phyloP scores from a whole-genome alignment of 208 protist genomes.

The Leishmania tropica region DNA sequence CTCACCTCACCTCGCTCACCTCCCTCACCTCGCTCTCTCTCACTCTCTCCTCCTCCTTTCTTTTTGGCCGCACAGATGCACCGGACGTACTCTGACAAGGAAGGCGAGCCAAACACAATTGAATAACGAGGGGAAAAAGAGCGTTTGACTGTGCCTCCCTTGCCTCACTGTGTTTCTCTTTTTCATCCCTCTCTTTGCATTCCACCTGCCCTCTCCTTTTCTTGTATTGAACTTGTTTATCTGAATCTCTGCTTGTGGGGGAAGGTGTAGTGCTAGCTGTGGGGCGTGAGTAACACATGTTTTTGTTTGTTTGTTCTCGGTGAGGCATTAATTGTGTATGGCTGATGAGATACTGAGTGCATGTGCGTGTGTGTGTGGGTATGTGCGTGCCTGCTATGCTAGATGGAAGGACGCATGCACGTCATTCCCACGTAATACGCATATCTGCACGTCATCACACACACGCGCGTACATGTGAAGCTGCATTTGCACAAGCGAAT shows the following conservation, averaged over 20 bases:
- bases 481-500: not conserved
- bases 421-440: not conserved
- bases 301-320: not conserved
- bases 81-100: not conserved
- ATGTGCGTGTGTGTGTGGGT: not conserved
- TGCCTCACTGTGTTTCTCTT: not conserved
- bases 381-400: not conserved
- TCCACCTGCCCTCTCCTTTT: slow-evolving; percentile 7
- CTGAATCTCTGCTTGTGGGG: not conserved
- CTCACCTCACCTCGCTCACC: not conserved
- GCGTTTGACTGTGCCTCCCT: not conserved
- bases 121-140: not conserved
- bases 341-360: not conserved
- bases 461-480: not conserved
- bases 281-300: not conserved
- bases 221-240: slow-evolving; percentile 7
- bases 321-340: not conserved
- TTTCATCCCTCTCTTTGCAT: not conserved
- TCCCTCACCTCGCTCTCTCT: not conserved
- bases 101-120: not conserved
- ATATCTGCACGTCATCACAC: not conserved
- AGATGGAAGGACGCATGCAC: not conserved
- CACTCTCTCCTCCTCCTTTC: not conserved
- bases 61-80: not conserved
- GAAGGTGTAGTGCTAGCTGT: not conserved